phyloP scores from a whole-genome alignment of 495 filamentous ascomycete species.

The Penicillium alfredii region DNA sequence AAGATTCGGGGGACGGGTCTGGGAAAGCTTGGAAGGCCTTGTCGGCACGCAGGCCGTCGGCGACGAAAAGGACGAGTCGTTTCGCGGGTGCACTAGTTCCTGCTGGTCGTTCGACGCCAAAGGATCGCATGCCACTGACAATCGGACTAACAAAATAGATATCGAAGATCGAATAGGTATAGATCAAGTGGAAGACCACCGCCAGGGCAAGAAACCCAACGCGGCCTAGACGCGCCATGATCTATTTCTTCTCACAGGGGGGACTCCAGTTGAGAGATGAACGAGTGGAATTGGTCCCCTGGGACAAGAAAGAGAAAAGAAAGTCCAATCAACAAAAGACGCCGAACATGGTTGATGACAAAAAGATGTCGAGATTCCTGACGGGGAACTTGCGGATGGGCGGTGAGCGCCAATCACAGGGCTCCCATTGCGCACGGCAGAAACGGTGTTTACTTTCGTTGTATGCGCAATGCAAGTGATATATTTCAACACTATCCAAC shows the following conservation, averaged over 20 bases:
- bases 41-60: constrained; percentile 96
- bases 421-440: constrained; percentile 21
- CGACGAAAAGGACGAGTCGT: constrained; percentile 89
- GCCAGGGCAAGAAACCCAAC: constrained; percentile 87
- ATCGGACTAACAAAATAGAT: constrained; percentile 99
- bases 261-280: constrained; percentile 4
- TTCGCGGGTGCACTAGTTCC: constrained; percentile 71
- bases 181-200: constrained; percentile 88
- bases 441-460: constrained; percentile 9
- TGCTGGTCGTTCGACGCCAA: constrained; percentile 57
- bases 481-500: background rate
- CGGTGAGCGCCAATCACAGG: constrained; percentile 31
- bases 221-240: constrained; percentile 77
- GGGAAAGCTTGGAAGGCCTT: constrained; percentile 95
- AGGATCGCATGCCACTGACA: constrained; percentile 88
- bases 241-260: constrained; percentile 16
- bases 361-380: too few species aligned
- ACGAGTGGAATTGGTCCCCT: constrained; percentile 20
- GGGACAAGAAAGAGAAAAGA: constrained; percentile 7
- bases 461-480: background rate
- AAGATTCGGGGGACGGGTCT: constrained; percentile 71
- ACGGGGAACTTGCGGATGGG: constrained; percentile 26
- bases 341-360: too few species aligned
- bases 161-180: constrained; percentile 96
- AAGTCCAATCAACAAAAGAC: too few species aligned